These are phyloP conservation scores for Silene conica DNA, from an alignment of 148 eudicot species.

Conservation along the genomic window DNA sequence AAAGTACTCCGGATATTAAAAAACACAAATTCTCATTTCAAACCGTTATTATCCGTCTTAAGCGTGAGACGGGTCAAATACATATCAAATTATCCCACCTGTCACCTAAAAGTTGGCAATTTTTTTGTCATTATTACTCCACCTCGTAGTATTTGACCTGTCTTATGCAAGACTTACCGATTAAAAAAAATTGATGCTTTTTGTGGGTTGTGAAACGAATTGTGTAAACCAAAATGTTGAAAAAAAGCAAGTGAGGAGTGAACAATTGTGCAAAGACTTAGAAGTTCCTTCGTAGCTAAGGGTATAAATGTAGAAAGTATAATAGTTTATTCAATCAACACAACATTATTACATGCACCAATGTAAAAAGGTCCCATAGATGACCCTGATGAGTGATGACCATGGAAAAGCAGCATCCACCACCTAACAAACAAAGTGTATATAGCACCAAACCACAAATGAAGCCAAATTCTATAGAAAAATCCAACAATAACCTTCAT, in stretches of 20 bases:
- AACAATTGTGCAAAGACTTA: not conserved
- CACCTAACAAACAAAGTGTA: slow-evolving; percentile 13
- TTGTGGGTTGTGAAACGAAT: too few relatives aligned
- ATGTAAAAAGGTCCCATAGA: slow-evolving; percentile 16
- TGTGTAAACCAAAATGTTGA: too few relatives aligned
- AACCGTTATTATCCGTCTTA: too few relatives aligned
- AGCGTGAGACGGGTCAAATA: too few relatives aligned
- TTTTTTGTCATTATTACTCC: too few relatives aligned
- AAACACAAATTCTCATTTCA: too few relatives aligned
- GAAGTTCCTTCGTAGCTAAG: slow-evolving; percentile 31
- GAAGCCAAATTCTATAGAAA: not conserved
- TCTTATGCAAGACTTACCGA: too few relatives aligned
- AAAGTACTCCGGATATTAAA: too few relatives aligned
- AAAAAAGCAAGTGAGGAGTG: not conserved
- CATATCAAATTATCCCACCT: too few relatives aligned
- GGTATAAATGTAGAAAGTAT: not conserved
- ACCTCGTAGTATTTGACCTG: too few relatives aligned
- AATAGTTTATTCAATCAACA: slow-evolving; percentile 10
- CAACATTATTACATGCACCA: not conserved
- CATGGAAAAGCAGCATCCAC: slow-evolving; percentile 15
- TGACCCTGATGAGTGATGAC: slow-evolving; percentile 2
- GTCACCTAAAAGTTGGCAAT: too few relatives aligned
- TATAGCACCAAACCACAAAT: not conserved
- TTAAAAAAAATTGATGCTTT: too few relatives aligned
- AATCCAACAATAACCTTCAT: not conserved